A percentile compares a stretch with the other conserved stretches of the same genome.
phyloP scores from a whole-genome alignment of 1,139 yeast species.

The Sugiyamaella japonica region DNA sequence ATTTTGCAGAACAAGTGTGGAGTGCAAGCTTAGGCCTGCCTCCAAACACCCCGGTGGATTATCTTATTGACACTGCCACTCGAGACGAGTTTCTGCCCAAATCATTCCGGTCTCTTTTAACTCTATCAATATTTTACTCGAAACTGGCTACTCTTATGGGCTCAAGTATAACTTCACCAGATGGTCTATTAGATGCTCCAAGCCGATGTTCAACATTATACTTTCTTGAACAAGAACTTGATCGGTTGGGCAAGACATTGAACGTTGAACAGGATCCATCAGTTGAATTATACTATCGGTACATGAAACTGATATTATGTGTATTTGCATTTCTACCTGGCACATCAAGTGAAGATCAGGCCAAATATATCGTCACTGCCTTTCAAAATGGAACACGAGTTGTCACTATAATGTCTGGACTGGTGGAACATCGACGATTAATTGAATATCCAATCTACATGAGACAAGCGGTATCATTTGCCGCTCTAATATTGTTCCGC shows the following conservation, averaged over 20 bases:
- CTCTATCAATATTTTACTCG: conserved; percentile 79
- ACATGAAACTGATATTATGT: conserved; percentile 78
- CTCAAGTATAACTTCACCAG: conserved; percentile 81
- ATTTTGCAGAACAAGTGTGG: conserved; percentile 89
- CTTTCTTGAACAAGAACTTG: conserved; percentile 75
- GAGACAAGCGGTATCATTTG: conserved; percentile 79
- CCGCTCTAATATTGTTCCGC: conserved; percentile 77
- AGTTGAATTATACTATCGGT: conserved; percentile 77
- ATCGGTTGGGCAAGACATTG: conserved; percentile 62
- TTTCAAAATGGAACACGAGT: conserved; percentile 80
- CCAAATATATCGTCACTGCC: conserved; percentile 78
- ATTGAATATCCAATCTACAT: conserved; percentile 86
- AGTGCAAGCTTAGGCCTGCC: conserved; percentile 86
- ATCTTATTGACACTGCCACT: conserved; percentile 74
- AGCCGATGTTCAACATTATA: conserved; percentile 78
- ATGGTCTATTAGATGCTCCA: conserved; percentile 83
- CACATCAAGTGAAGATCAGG: conserved; percentile 85
- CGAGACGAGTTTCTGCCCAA: conserved; percentile 65
- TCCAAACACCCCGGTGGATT: conserved; percentile 83
- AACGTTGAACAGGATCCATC: conserved; percentile 48
- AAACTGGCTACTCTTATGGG: conserved; percentile 87
- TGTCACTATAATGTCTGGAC: conserved; percentile 71
- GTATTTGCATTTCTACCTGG: conserved; percentile 91
- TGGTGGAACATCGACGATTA: conserved; percentile 65
- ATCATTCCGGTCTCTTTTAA: conserved; percentile 68